phyloP scores from a whole-genome alignment of 1,139 yeast species.

The Ogataea hybrid region DNA sequence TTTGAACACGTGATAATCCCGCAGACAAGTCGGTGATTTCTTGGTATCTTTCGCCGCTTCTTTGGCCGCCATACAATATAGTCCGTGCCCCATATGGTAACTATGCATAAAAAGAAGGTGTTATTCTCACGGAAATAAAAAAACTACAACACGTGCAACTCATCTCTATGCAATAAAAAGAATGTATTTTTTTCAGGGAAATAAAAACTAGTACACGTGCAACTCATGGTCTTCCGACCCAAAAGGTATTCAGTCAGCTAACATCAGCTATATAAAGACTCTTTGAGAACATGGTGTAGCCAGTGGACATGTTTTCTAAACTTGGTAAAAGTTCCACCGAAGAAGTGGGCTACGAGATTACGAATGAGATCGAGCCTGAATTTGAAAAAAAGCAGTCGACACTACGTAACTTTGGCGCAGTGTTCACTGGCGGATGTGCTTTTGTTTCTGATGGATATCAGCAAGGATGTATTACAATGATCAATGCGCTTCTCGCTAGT shows the following conservation, averaged over 20 bases:
- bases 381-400: neutral
- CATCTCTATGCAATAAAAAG: too few relatives aligned
- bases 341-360: neutral
- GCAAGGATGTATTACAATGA: slow-evolving; percentile 50
- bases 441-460: slow-evolving; percentile 54
- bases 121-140: neutral
- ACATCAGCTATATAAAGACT: neutral
- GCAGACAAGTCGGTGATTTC: neutral
- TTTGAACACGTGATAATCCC: neutral
- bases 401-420: slow-evolving; percentile 10
- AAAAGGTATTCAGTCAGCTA: neutral
- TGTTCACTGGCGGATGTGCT: slow-evolving; percentile 44
- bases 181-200: too few relatives aligned
- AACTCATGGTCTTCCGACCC: neutral
- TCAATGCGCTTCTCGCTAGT: slow-evolving; percentile 37
- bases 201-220: neutral
- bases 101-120: neutral
- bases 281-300: neutral
- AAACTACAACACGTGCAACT: too few relatives aligned
- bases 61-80: neutral
- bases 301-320: neutral
- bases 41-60: neutral
- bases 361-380: neutral
- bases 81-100: neutral
- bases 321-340: neutral